Evolutionary conservation across 2,329 filamentous ascomycete species (phyloP), one percentile per base, ranked within the genome.

Genomic region (Epichloe aotearoae): DNA sequence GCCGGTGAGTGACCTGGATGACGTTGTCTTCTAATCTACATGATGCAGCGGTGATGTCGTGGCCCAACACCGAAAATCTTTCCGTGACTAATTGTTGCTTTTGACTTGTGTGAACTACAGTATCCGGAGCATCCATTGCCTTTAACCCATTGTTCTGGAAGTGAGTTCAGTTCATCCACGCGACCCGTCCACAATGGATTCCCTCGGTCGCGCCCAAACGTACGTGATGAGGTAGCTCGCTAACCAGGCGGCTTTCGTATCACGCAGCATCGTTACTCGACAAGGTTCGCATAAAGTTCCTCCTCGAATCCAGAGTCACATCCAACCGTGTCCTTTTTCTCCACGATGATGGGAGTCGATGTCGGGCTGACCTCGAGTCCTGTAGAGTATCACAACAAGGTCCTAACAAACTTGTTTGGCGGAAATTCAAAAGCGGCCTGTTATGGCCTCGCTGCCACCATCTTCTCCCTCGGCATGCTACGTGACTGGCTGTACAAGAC

Each of bases 111-210:
- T 30, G 39, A 26, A 30, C 19, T 17, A 39, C 52, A 95, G 90
- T 93, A 59, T 87, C 88, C 58, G 86, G 83, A 46, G 76, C 75
- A 51, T 79, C 86, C 49, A 95, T 98, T 69, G 77, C 84, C 46
- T 97, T 98, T 71, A 98, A 98, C 70, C 93, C 93, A 20, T 84
- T 93, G n/a, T 97, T 96, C 70, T 98, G 93, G 93, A 98, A 98
- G 90, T 95, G 77, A 75, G 87, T 77, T 49, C 10, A 37, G 54
- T 47, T 53, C 56, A 43, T 39, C 42, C 39, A 37, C 41, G 46
- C 39, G 47, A 20, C 19, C 33, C 23, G 6, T 19, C n/a, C 15
- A 30, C 33, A 34, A 49, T 6, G 5, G 6, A 17, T 14, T 12
- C 15, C 8, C 34, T 33, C 19, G n/a, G 30, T 23, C 23, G 23